Conservation (phyloP, 2,329 filamentous ascomycete genomes). For the Aspergillus pseudoterreus region DNA sequence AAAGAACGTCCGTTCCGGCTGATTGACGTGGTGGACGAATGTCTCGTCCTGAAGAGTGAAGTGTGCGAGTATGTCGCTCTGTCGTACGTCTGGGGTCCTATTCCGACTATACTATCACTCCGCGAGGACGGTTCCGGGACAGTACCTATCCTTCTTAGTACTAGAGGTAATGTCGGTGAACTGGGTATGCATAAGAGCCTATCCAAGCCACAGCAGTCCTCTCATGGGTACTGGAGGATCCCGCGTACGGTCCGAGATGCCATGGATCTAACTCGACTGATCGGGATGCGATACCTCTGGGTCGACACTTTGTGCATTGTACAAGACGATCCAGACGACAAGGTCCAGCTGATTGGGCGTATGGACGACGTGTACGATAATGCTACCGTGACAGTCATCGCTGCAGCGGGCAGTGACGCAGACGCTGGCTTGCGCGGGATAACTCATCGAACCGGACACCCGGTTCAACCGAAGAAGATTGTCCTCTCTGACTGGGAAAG, state of each 20-base stretch:
- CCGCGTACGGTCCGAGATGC: conserved; percentile 3
- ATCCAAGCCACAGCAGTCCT: not conserved
- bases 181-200: not conserved
- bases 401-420: not conserved
- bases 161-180: not conserved
- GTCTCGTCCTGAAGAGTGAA: not conserved
- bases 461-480: not conserved
- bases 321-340: conserved; percentile 3
- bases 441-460: not conserved
- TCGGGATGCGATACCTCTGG: conserved; percentile 9
- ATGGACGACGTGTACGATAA: not conserved
- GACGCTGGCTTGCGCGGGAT: not conserved
- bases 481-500: not conserved
- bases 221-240: not conserved
- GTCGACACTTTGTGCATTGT: conserved; percentile 9
- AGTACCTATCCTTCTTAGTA: not conserved
- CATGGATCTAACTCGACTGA: conserved; percentile 1
- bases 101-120: not conserved
- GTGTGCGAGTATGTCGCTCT: conserved; percentile 1
- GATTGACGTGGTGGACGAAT: conserved; percentile 1
- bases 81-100: not conserved
- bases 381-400: not conserved
- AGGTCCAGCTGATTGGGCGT: not conserved
- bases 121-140: not conserved
- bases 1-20: not conserved